These are phyloP conservation scores for Sesbania bispinosa DNA, from an alignment of 306 rosid species.

Conservation along the genomic window DNA sequence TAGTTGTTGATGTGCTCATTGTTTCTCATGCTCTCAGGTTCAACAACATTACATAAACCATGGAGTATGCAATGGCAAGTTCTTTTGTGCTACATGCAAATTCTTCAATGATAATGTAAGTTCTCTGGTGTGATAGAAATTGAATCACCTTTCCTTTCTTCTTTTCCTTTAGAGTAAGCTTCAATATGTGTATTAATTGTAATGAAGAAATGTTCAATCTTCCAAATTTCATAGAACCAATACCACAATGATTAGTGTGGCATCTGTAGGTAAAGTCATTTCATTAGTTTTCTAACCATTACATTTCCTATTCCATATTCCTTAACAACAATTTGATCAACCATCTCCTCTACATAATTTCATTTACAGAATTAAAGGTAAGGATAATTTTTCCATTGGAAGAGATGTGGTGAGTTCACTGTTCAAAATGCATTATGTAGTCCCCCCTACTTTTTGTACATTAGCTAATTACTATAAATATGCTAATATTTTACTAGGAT, in stretches of 20 bases:
- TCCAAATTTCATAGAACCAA: too few species aligned
- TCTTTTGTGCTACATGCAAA: conserved; percentile 72
- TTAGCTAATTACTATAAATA: not conserved
- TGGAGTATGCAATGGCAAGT: conserved; percentile 82
- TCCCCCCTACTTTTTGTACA: not conserved
- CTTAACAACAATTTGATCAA: not conserved
- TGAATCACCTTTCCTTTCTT: not conserved
- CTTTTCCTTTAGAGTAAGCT: not conserved
- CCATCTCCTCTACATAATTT: not conserved
- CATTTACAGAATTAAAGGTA: conserved; percentile 69
- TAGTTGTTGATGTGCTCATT: not conserved
- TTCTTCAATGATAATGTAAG: conserved; percentile 88
- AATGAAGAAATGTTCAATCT: not conserved
- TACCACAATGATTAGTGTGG: too few species aligned
- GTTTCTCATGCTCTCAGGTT: conserved; percentile 49
- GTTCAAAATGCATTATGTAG: not conserved
- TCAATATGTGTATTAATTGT: not conserved
- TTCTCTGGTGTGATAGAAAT: not conserved
- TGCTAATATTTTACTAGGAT: conserved; percentile 40
- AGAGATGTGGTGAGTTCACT: conserved; percentile 61
- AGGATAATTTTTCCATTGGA: conserved; percentile 80
- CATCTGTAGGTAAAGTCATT: too few species aligned
- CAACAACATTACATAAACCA: conserved; percentile 69
- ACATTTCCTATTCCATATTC: too few species aligned
- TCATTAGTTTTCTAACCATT: too few species aligned